Percentiles rank a stretch among this genome's conserved stretches.
phyloP scores from a whole-genome alignment of 106 monocot species.

The Dendrobium chrysotoxum region DNA sequence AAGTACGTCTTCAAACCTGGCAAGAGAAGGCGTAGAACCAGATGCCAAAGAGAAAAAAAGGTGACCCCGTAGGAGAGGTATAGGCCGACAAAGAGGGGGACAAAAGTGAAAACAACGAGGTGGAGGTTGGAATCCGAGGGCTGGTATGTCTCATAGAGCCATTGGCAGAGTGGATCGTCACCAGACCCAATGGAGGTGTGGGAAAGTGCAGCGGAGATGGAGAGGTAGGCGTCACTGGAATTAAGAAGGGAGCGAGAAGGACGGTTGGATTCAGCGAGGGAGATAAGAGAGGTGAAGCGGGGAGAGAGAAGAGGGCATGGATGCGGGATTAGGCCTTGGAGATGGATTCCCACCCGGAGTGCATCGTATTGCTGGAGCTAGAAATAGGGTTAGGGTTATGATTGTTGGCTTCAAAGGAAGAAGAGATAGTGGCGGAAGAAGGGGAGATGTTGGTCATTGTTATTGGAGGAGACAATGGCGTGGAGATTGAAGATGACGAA shows the following conservation, averaged over 20 bases:
- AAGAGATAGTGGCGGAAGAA: constrained; percentile 17
- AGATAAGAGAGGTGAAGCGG: constrained; percentile 16
- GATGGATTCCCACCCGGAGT: constrained; percentile 78
- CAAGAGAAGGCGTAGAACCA: constrained; percentile 34
- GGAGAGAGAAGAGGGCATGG: constrained; percentile 51
- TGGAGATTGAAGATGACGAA: no score
- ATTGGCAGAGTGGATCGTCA: constrained; percentile 77
- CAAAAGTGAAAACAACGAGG: constrained; percentile 70
- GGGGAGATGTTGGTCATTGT: constrained; percentile 15
- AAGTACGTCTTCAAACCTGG: constrained; percentile 90
- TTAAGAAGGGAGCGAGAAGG: constrained; percentile 64
- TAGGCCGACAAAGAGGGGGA: constrained; percentile 65
- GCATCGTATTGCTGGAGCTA: constrained; percentile 25
- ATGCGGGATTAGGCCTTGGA: constrained; percentile 70
- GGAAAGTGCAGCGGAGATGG: constrained; percentile 49
- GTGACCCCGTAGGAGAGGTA: constrained; percentile 71
- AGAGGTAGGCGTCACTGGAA: constrained; percentile 41
- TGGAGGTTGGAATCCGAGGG: constrained; percentile 87
- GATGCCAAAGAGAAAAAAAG: constrained; percentile 10
- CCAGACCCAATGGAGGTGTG: constrained; percentile 57
- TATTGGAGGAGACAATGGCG: not conserved
- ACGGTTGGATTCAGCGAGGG: constrained; percentile 78
- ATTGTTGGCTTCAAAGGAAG: constrained; percentile 5
- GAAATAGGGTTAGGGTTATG: constrained; percentile 15
- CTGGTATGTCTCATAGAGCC: constrained; percentile 94